phyloP scores from a whole-genome alignment of 331 rosid species.

The Rhamnella rubrinervis region DNA sequence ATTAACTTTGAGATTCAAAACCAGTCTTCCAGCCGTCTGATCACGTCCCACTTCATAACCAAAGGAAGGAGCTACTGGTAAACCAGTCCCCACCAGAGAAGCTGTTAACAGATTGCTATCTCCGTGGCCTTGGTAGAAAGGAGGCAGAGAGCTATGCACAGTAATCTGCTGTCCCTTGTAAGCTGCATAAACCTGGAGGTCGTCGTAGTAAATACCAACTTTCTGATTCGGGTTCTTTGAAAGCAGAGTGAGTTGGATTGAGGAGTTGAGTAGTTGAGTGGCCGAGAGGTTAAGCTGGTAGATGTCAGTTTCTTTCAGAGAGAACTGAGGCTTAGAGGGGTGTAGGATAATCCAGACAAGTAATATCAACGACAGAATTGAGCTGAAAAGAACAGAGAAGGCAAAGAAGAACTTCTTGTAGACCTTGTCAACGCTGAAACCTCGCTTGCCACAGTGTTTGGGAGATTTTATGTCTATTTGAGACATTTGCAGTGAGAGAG shows the following conservation, averaged over 20 bases:
- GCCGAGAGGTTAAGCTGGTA: constrained; percentile 67
- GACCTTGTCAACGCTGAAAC: constrained; percentile 38
- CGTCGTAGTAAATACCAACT: constrained; percentile 80
- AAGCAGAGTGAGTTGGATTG: constrained; percentile 72
- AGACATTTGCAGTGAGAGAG: constrained; percentile 58
- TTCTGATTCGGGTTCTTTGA: constrained; percentile 82
- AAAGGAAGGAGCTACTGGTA: constrained; percentile 76
- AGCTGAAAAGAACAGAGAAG: constrained; percentile 49
- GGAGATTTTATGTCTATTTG: constrained; percentile 56
- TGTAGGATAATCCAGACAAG: constrained; percentile 63
- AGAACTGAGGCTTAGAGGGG: constrained; percentile 76
- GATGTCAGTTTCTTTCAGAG: constrained; percentile 66
- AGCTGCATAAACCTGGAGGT: constrained; percentile 55
- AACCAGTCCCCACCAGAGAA: constrained; percentile 49
- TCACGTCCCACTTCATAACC: constrained; percentile 77
- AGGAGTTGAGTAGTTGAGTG: constrained; percentile 65
- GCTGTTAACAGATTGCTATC: constrained; percentile 72
- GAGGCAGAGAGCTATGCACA: constrained; percentile 53
- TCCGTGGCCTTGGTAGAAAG: constrained; percentile 68
- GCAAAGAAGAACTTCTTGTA: constrained; percentile 57
- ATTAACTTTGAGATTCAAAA: constrained; percentile 52
- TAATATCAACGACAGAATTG: constrained; percentile 48
- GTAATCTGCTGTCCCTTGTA: constrained; percentile 87
- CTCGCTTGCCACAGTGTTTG: constrained; percentile 76
- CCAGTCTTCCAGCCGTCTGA: constrained; percentile 57